Conservation (phyloP, 495 filamentous ascomycete species). For the Talaromyces wortmannii region DNA sequence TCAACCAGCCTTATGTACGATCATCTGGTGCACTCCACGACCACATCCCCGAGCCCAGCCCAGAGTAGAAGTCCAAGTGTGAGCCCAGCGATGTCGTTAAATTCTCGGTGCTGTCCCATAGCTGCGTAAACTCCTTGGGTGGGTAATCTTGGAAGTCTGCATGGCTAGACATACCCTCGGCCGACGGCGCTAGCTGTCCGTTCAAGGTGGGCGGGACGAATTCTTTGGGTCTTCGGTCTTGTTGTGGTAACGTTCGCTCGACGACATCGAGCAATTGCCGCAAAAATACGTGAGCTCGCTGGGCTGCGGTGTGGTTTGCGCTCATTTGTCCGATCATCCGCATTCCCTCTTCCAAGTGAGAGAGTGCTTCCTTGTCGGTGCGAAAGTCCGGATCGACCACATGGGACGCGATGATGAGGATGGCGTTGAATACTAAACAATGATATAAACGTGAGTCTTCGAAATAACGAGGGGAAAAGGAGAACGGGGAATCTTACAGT, state of each 20-base stretch:
- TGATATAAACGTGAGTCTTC: not conserved
- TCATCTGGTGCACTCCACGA: not conserved
- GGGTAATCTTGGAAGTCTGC: not conserved
- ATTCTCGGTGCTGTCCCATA: slow-evolving; percentile 3
- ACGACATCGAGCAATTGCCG: slow-evolving; percentile 1
- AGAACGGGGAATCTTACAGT: not conserved
- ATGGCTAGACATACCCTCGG: not conserved
- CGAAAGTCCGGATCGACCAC: slow-evolving; percentile 4
- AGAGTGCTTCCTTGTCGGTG: slow-evolving; percentile 1
- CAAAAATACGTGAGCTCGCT: slow-evolving; percentile 3
- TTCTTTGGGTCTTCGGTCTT: not conserved
- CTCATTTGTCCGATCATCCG: slow-evolving; percentile 6
- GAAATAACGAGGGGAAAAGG: not conserved
- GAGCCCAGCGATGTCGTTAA: slow-evolving; percentile 1
- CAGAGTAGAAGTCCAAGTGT: not conserved
- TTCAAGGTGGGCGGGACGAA: not conserved
- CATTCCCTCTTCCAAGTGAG: slow-evolving; percentile 5
- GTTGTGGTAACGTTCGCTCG: not conserved
- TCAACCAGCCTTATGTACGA: not conserved
- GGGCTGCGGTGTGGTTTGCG: slow-evolving; percentile 2
- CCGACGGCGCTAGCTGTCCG: not conserved
- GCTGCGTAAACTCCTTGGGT: slow-evolving; percentile 2
- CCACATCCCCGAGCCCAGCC: slow-evolving; percentile 3
- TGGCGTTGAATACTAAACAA: slow-evolving; percentile 2
- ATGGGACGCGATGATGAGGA: slow-evolving; percentile 4